Evolutionary conservation across 495 filamentous ascomycete species (phyloP), one percentile per base, ranked within the genome.

Genomic region (Penicillium fimorum): DNA sequence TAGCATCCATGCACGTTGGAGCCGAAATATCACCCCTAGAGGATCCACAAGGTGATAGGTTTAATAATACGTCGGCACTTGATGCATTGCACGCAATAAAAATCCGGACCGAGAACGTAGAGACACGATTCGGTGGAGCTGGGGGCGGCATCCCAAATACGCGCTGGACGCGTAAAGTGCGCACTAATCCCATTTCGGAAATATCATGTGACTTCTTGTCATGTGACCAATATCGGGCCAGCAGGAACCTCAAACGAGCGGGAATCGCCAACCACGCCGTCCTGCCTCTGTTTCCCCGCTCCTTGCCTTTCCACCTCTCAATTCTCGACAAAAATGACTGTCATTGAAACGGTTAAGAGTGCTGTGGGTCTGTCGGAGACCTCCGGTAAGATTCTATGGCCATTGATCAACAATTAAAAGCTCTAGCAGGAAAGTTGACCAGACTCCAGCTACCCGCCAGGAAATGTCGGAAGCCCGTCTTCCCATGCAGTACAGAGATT

Each of bases 381-480:
- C 52, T 66, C 72, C 47, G 65, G 78, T 81, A 69, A 45, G 75
- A 71, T 56, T 62, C 43, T 29, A 30, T 47, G 42, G 58, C 40
- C 59, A 72, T 67, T 69, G 62, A 54, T 12, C 56, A 52, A 46
- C 43, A 56, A 35, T 50, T 50, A 49, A 24, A 58, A 52, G 49
- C 49, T 52, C 35, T 70, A 54, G 70, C 62, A 54, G 50, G 29
- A 49, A 60, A 61, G 50, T 56, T 68, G 55, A 66, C 48, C 24
- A 25, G 12, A 41, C 50, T 37, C 77, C 76, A 75, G 93, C 92
- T 56, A 87, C 92, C 53, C 82, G 90, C 66, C 85, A 92, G 75
- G 89, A 90, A 69, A 98, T 98, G 94, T 85, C 88, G 57, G 91
- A 88, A 61, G 94, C 94, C 59, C 85, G 85, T 64, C 79, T 98